Evolutionary conservation across 495 filamentous ascomycete genomes (phyloP).

Genomic region (Clohesyomyces aquaticus): DNA sequence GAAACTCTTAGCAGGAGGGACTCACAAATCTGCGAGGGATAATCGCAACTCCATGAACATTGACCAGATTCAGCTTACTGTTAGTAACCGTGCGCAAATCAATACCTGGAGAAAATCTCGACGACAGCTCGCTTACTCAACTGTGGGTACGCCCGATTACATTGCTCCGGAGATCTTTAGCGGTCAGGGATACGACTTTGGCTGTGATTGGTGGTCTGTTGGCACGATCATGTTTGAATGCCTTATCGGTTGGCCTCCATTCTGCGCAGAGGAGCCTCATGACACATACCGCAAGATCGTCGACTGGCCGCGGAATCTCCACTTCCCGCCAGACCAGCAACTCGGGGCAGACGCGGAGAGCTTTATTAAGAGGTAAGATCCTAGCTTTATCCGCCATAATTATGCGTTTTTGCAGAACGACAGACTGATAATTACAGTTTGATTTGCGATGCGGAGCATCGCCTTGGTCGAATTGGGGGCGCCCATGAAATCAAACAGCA

Average conservation of each 20-base stretch:
- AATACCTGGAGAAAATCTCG: slow-evolving; percentile 98
- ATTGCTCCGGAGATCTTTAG: slow-evolving; percentile 99
- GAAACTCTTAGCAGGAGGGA: slow-evolving; percentile 71
- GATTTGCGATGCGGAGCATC: slow-evolving; percentile 87
- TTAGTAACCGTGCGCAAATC: slow-evolving; percentile 93
- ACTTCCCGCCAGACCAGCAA: slow-evolving; percentile 94
- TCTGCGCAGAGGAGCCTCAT: slow-evolving; percentile 96
- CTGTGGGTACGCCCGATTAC: slow-evolving; percentile 97
- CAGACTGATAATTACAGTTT: slow-evolving; percentile 58
- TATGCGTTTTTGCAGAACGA: background rate
- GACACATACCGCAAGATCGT: slow-evolving; percentile 99
- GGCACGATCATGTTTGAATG: slow-evolving; percentile 99
- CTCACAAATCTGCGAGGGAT: slow-evolving; percentile 70
- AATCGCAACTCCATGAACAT: slow-evolving; percentile 90
- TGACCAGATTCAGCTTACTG: slow-evolving; percentile 97
- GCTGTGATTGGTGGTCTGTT: slow-evolving; percentile 99
- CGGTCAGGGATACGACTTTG: slow-evolving; percentile 89
- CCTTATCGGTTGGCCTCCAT: slow-evolving; percentile 97
- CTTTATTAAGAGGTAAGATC: slow-evolving; percentile 81
- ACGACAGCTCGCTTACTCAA: slow-evolving; percentile 94
- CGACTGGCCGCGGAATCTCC: slow-evolving; percentile 92
- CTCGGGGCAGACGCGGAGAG: slow-evolving; percentile 85
- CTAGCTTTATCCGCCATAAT: too few relatives aligned
- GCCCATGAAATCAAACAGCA: slow-evolving; percentile 91
- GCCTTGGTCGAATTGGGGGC: slow-evolving; percentile 78